Conservation (phyloP, 306 rosid species). For the barrel medic (Medicago truncatula) region MtrunA17r5.0-ANR NC_053044.1:41568001-41568500, state of each 20-base stretch:
- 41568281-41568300: constrained; percentile 73
- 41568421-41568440: constrained; percentile 18
- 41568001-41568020: constrained; percentile 62
- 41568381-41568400: constrained; percentile 29
- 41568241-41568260: constrained; percentile 88
- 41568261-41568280: constrained; percentile 89
- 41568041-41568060: constrained; percentile 71
- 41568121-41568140: background rate
- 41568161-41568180: background rate
- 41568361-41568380: constrained; percentile 16
- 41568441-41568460: constrained; percentile 85
- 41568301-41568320: constrained; percentile 70
- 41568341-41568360: constrained; percentile 69
- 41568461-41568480: constrained; percentile 92
- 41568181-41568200: constrained; percentile 2
- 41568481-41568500: constrained; percentile 80
- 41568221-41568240: constrained; percentile 44
- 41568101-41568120: background rate
- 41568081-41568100: background rate
- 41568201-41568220: background rate
- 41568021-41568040: constrained; percentile 62
- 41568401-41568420: constrained; percentile 34
- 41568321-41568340: constrained; percentile 83
- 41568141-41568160: background rate
- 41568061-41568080: constrained; percentile 27